Conservation (phyloP, 176 grass and related monocot species). For the Thinopyrum elongatum region DNA sequence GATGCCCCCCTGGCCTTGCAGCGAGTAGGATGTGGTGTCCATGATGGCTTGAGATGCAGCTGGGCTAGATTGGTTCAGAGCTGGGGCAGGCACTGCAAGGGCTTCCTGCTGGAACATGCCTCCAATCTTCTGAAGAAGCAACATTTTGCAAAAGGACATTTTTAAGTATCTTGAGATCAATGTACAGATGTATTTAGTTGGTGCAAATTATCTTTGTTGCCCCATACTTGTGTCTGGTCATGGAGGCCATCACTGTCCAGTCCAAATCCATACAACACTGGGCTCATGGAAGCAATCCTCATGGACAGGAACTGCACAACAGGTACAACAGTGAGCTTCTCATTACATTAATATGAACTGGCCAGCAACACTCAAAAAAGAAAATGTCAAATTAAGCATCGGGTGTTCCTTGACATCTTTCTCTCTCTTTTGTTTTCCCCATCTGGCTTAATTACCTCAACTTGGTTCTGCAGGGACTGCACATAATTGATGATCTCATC, state of each 20-base stretch:
- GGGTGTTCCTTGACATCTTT: neutral
- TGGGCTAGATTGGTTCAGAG: slow-evolving; percentile 38
- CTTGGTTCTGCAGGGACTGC: slow-evolving; percentile 90
- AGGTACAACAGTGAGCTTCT: neutral
- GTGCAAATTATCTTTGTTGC: neutral
- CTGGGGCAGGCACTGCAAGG: slow-evolving; percentile 46
- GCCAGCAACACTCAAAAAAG: neutral
- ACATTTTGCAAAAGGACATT: neutral
- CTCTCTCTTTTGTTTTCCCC: neutral
- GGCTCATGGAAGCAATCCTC: slow-evolving; percentile 86
- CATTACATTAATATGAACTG: neutral
- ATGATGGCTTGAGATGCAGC: slow-evolving; percentile 52
- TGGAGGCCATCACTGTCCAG: slow-evolving; percentile 48
- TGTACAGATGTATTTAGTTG: neutral
- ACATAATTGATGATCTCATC: slow-evolving; percentile 99
- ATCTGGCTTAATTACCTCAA: slow-evolving; percentile 59
- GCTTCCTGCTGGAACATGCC: slow-evolving; percentile 55
- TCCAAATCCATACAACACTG: slow-evolving; percentile 60
- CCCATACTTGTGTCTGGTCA: slow-evolving; percentile 48
- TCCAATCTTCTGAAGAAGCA: slow-evolving; percentile 58
- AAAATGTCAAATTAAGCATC: slow-evolving; percentile 21
- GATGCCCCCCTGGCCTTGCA: slow-evolving; percentile 53
- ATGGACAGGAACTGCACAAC: slow-evolving; percentile 88
- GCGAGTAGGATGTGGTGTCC: slow-evolving; percentile 41
- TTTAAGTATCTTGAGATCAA: slow-evolving; percentile 6